phyloP scores from a whole-genome alignment of 495 filamentous ascomycete genomes.

The Venustampulla echinocandica region DNA sequence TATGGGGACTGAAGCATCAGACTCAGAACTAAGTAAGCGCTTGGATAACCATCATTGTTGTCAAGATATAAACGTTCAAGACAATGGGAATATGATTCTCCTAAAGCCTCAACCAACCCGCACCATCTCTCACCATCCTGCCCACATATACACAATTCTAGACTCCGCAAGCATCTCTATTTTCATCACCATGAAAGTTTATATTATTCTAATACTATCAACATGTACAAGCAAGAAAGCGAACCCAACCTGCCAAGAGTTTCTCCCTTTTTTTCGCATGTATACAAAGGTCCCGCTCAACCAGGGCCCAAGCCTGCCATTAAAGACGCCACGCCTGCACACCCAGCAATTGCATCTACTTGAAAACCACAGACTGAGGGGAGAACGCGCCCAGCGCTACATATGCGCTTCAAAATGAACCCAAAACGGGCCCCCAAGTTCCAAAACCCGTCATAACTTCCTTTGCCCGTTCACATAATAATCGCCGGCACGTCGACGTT shows the following conservation, averaged over 20 bases:
- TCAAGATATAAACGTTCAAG: too few relatives aligned
- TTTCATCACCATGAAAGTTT: background rate
- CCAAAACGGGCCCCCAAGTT: background rate
- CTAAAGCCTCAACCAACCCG: too few relatives aligned
- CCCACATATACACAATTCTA: too few relatives aligned
- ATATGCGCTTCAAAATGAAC: background rate
- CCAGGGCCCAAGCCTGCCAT: background rate
- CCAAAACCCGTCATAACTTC: background rate
- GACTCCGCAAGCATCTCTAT: too few relatives aligned
- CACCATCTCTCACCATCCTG: too few relatives aligned
- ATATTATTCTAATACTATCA: constrained; percentile 12
- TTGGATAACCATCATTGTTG: too few relatives aligned
- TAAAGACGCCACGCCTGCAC: constrained; percentile 8
- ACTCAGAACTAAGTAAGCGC: too few relatives aligned
- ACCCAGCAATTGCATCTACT: background rate
- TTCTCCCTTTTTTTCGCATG: background rate
- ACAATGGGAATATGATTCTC: too few relatives aligned
- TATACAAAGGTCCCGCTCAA: constrained; percentile 1
- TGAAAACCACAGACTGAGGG: background rate
- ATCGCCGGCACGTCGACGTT: constrained; percentile 92
- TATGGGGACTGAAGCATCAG: too few relatives aligned
- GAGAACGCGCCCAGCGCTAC: background rate
- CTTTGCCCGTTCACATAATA: constrained; percentile 62
- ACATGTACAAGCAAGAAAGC: constrained; percentile 1
- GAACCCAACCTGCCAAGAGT: background rate